Evolutionary conservation across 2,329 filamentous ascomycete genomes (phyloP).

Genomic region (Colletotrichum liriopes): DNA sequence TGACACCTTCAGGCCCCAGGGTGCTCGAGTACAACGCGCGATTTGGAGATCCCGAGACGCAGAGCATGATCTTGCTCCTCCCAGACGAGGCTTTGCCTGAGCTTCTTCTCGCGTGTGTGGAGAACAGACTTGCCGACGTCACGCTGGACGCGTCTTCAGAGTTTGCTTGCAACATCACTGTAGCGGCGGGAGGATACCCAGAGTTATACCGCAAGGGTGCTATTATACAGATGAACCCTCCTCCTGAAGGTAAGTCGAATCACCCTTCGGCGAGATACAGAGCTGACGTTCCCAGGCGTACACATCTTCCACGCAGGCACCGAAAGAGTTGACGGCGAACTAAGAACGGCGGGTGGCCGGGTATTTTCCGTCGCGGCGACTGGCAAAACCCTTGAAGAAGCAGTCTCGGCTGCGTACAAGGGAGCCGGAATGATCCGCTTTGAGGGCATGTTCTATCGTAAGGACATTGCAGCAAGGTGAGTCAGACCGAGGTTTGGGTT

Average conservation of each 20-base stretch:
- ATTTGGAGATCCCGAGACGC: slow-evolving; percentile 93
- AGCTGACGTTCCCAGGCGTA: slow-evolving; percentile 56
- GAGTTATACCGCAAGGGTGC: slow-evolving; percentile 86
- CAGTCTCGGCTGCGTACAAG: slow-evolving; percentile 89
- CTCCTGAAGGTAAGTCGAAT: slow-evolving; percentile 41
- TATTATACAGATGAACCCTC: slow-evolving; percentile 61
- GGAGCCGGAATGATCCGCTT: slow-evolving; percentile 87
- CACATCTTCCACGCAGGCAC: slow-evolving; percentile 97
- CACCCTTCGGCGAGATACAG: too few relatives aligned
- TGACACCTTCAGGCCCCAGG: slow-evolving; percentile 85
- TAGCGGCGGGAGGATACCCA: slow-evolving; percentile 93
- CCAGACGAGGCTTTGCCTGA: slow-evolving; percentile 87
- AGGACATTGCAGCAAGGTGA: slow-evolving; percentile 81
- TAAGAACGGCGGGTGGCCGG: slow-evolving; percentile 87
- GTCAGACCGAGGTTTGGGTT: neutral
- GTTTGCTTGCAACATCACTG: slow-evolving; percentile 93
- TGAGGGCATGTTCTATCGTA: slow-evolving; percentile 91
- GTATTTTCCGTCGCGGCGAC: slow-evolving; percentile 95
- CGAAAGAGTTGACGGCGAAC: slow-evolving; percentile 70
- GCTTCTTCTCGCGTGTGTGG: slow-evolving; percentile 88
- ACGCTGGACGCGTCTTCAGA: slow-evolving; percentile 76
- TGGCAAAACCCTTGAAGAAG: slow-evolving; percentile 80
- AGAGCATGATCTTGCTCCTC: slow-evolving; percentile 86
- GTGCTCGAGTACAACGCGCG: slow-evolving; percentile 94
- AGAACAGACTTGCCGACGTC: slow-evolving; percentile 80